Evolutionary conservation across 768 basidiomycete genomes (phyloP).

Genomic region (Serendipita sp.): DNA sequence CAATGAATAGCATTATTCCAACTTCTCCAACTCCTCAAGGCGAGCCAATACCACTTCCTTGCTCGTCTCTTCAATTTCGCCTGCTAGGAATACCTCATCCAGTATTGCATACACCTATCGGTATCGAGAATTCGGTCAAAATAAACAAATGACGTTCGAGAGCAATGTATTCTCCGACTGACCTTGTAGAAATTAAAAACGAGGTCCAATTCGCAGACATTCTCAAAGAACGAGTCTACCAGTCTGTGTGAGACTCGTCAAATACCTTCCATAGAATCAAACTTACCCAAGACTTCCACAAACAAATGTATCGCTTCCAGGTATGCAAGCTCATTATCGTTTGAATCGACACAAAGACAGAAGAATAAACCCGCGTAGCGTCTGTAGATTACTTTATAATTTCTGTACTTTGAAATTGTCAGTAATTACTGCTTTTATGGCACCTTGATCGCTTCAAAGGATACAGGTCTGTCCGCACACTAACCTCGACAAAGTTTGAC

Average conservation of each 20-base stretch:
- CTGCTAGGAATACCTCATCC: constrained; percentile 95
- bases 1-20: constrained; percentile 37
- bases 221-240: constrained; percentile 95
- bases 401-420: constrained; percentile 57
- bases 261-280: neutral
- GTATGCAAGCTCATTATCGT: constrained; percentile 96
- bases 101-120: constrained; percentile 90
- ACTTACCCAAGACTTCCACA: constrained; percentile 86
- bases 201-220: constrained; percentile 93
- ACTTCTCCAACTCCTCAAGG: constrained; percentile 81
- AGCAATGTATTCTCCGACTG: constrained; percentile 7
- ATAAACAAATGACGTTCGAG: neutral
- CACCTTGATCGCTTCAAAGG: neutral
- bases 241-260: neutral
- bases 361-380: constrained; percentile 97
- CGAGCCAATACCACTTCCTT: constrained; percentile 88
- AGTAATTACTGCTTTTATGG: constrained; percentile 5
- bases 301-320: constrained; percentile 96
- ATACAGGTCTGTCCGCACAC: constrained; percentile 13
- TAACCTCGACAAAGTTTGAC: constrained; percentile 95
- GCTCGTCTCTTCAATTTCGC: constrained; percentile 95
- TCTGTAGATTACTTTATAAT: constrained; percentile 93
- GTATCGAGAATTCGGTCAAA: neutral
- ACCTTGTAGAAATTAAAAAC: constrained; percentile 99
- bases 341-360: constrained; percentile 91